These are phyloP conservation scores for Stentor roeselii DNA, from an alignment of 73 alveolate genomes.

Conservation along the genomic window DNA sequence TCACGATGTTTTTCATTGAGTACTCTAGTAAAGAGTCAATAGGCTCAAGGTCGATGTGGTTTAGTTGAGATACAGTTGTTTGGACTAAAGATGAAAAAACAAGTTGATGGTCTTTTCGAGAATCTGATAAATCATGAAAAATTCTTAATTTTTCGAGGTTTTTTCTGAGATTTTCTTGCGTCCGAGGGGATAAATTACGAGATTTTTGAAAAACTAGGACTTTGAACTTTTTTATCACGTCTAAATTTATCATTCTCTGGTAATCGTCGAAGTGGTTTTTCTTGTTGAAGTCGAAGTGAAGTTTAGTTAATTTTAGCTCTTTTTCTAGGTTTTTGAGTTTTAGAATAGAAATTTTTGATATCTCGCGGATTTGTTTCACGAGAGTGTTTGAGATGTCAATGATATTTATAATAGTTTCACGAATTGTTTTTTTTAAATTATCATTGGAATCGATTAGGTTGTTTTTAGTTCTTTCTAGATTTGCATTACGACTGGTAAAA, in stretches of 20 bases:
- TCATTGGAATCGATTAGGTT: neutral
- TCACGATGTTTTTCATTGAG: neutral
- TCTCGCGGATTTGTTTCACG: neutral
- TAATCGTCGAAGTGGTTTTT: neutral
- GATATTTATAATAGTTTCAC: neutral
- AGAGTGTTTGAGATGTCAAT: neutral
- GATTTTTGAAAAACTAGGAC: no score
- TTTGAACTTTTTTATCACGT: no score
- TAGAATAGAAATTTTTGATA: no score
- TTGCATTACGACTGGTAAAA: neutral
- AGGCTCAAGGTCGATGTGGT: no score
- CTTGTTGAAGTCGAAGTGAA: neutral
- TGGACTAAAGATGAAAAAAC: no score
- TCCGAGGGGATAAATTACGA: neutral
- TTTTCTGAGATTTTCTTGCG: neutral
- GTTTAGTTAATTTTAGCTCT: neutral
- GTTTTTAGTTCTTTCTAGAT: neutral
- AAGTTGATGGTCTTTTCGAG: neutral
- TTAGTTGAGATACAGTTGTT: no score
- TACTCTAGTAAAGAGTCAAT: no score
- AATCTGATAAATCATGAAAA: neutral
- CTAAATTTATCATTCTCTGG: no score
- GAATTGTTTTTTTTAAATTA: neutral
- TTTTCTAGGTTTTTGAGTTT: no score
- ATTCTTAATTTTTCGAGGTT: neutral